These are phyloP conservation scores for Lentinula aciculospora DNA, from an alignment of 768 basidiomycete genomes.

Conservation along the genomic window DNA sequence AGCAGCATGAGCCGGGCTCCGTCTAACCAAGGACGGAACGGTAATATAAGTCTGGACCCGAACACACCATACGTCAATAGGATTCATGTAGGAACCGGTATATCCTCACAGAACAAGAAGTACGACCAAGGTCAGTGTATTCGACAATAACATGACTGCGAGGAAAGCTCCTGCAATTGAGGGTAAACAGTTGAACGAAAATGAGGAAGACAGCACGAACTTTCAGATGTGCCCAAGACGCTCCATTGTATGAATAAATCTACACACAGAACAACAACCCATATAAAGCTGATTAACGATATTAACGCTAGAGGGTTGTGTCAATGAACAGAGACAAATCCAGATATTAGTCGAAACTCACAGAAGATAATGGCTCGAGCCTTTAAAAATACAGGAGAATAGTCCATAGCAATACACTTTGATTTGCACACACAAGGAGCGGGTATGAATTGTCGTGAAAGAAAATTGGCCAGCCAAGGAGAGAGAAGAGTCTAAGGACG, in stretches of 20 bases:
- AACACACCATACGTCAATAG: not conserved
- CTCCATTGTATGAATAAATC: constrained; percentile 43
- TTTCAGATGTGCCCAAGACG: constrained; percentile 34
- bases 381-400: constrained; percentile 12
- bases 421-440: not conserved
- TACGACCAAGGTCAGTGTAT: constrained; percentile 33
- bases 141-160: constrained; percentile 33
- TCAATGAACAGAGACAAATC: not conserved
- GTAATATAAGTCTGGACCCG: constrained; percentile 32
- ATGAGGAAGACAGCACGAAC: constrained; percentile 25
- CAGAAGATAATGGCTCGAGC: constrained; percentile 9
- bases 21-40: constrained; percentile 51
- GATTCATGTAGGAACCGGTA: not conserved
- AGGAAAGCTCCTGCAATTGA: constrained; percentile 35
- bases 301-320: constrained; percentile 29
- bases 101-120: constrained; percentile 37
- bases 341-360: not conserved
- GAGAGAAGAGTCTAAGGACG: not conserved
- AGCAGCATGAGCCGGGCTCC: constrained; percentile 43
- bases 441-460: not conserved
- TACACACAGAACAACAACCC: constrained; percentile 41
- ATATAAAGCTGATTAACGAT: constrained; percentile 38
- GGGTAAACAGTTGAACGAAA: not conserved
- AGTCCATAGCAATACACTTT: constrained; percentile 6
- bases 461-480: constrained; percentile 3